phyloP scores from a whole-genome alignment of 2,329 filamentous ascomycete genomes.

The Colletotrichum cordylinicola region DNA sequence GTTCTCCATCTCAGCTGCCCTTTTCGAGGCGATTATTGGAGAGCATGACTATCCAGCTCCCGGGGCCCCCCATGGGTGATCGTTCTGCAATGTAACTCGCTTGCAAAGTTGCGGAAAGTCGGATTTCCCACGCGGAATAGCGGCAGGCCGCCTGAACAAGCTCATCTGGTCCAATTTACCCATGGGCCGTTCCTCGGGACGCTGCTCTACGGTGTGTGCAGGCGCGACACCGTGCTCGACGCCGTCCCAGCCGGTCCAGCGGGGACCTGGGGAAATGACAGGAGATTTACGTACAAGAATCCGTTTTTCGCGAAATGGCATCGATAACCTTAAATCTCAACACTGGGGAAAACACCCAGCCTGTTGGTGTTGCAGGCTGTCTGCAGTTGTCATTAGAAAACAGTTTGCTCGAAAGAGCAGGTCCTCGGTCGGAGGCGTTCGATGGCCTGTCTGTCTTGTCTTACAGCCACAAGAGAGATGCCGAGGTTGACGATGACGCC shows the following conservation, averaged over 20 bases:
- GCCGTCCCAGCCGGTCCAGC: neutral
- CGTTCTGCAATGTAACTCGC: neutral
- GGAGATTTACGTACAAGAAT: slow-evolving; percentile 12
- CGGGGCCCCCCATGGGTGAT: neutral
- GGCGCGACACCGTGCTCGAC: neutral
- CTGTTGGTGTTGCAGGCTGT: neutral
- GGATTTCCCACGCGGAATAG: neutral
- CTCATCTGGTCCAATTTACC: neutral
- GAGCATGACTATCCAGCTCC: neutral
- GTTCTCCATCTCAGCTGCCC: neutral
- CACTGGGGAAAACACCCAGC: neutral
- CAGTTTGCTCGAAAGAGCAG: neutral
- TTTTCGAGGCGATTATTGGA: neutral
- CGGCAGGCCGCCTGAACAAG: neutral
- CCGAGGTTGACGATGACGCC: neutral
- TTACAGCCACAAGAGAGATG: neutral
- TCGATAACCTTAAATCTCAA: slow-evolving; percentile 13
- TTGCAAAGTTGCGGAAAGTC: neutral
- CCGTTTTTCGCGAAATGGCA: neutral
- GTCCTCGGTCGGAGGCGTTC: neutral
- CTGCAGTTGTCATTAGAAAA: neutral
- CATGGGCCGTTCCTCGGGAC: neutral
- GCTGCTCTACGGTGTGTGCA: neutral
- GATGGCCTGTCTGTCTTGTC: neutral
- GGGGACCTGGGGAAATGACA: slow-evolving; percentile 4